These are phyloP conservation scores for Mycena chlorophos DNA, from an alignment of 768 basidiomycete species.

Conservation along the genomic window DNA sequence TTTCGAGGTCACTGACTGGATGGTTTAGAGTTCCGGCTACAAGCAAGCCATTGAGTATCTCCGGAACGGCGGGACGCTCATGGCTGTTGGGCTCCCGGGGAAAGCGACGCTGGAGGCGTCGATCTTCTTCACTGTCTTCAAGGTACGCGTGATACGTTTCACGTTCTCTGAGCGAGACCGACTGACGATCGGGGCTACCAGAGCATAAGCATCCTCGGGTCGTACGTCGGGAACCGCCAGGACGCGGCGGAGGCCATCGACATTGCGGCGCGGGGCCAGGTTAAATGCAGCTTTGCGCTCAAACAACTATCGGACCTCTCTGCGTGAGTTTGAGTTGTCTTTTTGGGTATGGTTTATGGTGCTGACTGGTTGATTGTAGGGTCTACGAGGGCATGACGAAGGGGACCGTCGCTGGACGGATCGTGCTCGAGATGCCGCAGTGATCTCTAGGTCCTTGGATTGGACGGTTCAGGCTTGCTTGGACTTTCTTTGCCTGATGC, in stretches of 20 bases:
- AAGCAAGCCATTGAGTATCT: conserved; percentile 73
- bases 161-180: conserved; percentile 1
- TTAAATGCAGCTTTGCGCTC: conserved; percentile 56
- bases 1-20: neutral
- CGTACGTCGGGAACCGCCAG: conserved; percentile 71
- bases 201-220: conserved; percentile 58
- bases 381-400: conserved; percentile 43
- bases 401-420: conserved; percentile 50
- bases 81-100: conserved; percentile 78
- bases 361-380: conserved; percentile 21
- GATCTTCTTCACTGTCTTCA: conserved; percentile 73
- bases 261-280: conserved; percentile 69
- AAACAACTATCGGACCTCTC: conserved; percentile 53
- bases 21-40: conserved; percentile 38
- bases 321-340: conserved; percentile 35
- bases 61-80: conserved; percentile 67
- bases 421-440: conserved; percentile 44
- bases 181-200: conserved; percentile 31
- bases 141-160: conserved; percentile 33
- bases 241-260: conserved; percentile 81
- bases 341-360: conserved; percentile 4
- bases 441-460: too few species aligned
- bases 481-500: too few species aligned
- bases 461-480: too few species aligned
- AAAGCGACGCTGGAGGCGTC: conserved; percentile 57